phyloP scores from a whole-genome alignment of 2,329 filamentous ascomycete genomes.

The Penicillium sp. region DNA sequence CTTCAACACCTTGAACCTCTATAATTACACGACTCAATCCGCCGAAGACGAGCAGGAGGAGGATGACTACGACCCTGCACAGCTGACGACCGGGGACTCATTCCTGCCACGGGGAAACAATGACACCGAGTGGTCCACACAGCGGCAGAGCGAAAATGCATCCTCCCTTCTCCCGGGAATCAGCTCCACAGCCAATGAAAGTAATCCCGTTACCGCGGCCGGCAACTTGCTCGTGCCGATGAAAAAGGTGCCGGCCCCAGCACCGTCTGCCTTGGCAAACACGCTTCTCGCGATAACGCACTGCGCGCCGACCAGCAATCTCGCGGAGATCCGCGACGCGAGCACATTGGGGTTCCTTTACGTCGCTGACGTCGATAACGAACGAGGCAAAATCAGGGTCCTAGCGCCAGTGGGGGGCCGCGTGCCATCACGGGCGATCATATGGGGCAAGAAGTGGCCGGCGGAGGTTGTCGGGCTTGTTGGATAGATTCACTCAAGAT shows the following conservation, averaged over 20 bases:
- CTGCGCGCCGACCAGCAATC: conserved; percentile 69
- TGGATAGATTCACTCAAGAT: conserved; percentile 44
- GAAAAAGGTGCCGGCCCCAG: conserved; percentile 67
- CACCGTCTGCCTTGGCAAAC: conserved; percentile 69
- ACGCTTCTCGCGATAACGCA: conserved; percentile 85
- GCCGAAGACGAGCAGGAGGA: conserved; percentile 52
- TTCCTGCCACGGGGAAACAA: conserved; percentile 39
- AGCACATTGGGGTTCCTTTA: conserved; percentile 93
- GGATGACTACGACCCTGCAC: conserved; percentile 45
- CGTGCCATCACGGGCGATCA: conserved; percentile 76
- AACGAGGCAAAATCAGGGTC: conserved; percentile 78
- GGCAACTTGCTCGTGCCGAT: conserved; percentile 44
- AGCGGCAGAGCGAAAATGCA: conserved; percentile 25
- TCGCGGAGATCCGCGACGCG: conserved; percentile 76
- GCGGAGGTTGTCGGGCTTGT: conserved; percentile 81
- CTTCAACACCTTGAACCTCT: conserved; percentile 75
- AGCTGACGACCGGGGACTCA: conserved; percentile 37
- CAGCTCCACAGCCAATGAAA: conserved; percentile 24
- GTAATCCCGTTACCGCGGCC: conserved; percentile 14
- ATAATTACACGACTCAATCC: conserved; percentile 67
- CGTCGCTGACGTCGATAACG: conserved; percentile 87
- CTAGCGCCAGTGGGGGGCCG: conserved; percentile 83
- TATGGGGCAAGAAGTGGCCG: conserved; percentile 81
- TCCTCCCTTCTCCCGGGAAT: conserved; percentile 31
- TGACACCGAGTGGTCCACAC: conserved; percentile 28